These are phyloP conservation scores for Nemania sp. DNA, from an alignment of 2,329 filamentous ascomycete species.

Conservation along the genomic window DNA sequence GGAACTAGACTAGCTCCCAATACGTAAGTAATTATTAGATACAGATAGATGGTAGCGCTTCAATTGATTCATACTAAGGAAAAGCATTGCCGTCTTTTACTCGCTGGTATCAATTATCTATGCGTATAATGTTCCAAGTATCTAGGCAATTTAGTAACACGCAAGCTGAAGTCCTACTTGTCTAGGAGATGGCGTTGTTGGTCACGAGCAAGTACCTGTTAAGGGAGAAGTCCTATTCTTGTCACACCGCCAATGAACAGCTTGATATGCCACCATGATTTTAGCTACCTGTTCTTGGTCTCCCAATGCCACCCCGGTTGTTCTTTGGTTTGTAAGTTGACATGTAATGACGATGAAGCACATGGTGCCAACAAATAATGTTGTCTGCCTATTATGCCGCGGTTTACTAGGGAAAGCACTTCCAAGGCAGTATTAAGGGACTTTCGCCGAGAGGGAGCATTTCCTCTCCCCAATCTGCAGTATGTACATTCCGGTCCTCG, in stretches of 20 bases:
- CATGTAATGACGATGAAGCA: neutral
- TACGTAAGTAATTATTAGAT: neutral
- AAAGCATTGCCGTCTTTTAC: neutral
- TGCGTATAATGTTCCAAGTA: neutral
- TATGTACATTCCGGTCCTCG: slow-evolving; percentile 2
- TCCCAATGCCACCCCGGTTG: neutral
- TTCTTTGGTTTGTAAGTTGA: neutral
- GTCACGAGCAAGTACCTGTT: neutral
- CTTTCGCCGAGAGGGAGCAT: neutral
- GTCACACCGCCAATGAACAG: slow-evolving; percentile 7
- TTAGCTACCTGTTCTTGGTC: neutral
- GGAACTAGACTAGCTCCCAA: slow-evolving; percentile 1
- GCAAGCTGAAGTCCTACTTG: too few species aligned
- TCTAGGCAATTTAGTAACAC: neutral
- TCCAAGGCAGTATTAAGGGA: neutral
- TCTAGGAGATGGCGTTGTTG: neutral
- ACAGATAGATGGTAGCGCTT: neutral
- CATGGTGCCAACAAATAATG: neutral
- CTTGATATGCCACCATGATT: neutral
- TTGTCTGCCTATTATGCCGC: neutral
- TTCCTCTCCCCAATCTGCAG: neutral
- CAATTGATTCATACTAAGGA: neutral
- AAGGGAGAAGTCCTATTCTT: neutral
- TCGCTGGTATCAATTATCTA: neutral
- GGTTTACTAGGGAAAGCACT: neutral